Conservation (phyloP, 805 yeast species). For the Lipomyces kockii region DNA sequence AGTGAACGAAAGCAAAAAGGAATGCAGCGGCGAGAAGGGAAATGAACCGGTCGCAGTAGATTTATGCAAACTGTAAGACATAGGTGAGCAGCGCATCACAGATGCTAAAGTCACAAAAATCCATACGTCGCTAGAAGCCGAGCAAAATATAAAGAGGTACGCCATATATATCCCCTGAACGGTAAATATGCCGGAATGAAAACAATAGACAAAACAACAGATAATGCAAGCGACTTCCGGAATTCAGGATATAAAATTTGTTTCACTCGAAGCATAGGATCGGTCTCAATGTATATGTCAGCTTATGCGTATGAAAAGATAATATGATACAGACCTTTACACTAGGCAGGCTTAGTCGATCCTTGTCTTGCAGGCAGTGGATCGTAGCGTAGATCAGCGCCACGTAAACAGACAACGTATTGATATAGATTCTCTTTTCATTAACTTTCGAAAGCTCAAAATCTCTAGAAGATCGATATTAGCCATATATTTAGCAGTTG, state of each 20-base stretch:
- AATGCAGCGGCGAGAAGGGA: conserved; percentile 31
- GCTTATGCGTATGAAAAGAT: background rate
- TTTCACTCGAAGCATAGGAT: conserved; percentile 26
- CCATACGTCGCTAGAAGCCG: conserved; percentile 16
- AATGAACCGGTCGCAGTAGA: conserved; percentile 27
- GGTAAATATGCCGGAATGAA: conserved; percentile 26
- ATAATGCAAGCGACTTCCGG: background rate
- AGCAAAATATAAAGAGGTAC: conserved; percentile 12
- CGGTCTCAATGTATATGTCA: conserved; percentile 15
- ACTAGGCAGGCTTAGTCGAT: conserved; percentile 21
- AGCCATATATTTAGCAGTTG: background rate
- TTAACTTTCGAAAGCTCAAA: conserved; percentile 34
- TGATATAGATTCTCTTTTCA: conserved; percentile 28
- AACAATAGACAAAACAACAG: conserved; percentile 1
- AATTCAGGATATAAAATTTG: background rate
- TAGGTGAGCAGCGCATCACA: conserved; percentile 1
- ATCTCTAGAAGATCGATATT: conserved; percentile 9
- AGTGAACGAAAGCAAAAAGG: conserved; percentile 30
- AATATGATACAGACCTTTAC: conserved; percentile 17
- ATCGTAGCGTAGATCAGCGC: conserved; percentile 25
- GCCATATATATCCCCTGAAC: conserved; percentile 32
- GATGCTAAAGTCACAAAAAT: background rate
- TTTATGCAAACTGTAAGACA: conserved; percentile 28
- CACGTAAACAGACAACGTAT: conserved; percentile 15
- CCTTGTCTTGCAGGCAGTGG: conserved; percentile 28